Evolutionary conservation across 2,329 filamentous ascomycete species (phyloP).

Genomic region (Zopfia rhizophila): DNA sequence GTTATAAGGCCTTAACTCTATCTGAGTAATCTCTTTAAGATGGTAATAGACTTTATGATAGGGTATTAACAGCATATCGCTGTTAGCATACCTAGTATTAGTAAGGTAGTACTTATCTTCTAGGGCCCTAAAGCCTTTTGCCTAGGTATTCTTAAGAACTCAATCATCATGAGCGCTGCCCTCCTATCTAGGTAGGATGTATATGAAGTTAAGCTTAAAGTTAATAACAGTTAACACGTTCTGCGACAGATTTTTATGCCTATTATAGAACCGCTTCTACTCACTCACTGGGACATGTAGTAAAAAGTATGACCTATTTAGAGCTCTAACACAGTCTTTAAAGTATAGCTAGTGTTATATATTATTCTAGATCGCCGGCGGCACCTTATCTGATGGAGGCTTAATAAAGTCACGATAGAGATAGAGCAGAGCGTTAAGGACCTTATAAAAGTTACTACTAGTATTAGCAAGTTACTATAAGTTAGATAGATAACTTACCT

Average conservation of each 20-base stretch:
- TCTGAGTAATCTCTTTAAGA: background rate
- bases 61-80: too few relatives aligned
- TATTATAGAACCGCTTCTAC: slow-evolving; percentile 3
- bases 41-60: background rate
- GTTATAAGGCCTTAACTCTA: background rate
- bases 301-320: slow-evolving; percentile 3
- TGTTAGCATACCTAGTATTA: too few relatives aligned
- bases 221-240: background rate
- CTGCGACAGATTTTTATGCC: background rate
- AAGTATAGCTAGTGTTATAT: background rate
- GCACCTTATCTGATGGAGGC: too few relatives aligned
- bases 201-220: background rate
- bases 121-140: background rate
- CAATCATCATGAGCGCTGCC: background rate
- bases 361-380: background rate
- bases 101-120: background rate
- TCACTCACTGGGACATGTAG: slow-evolving; percentile 1
- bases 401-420: slow-evolving; percentile 1
- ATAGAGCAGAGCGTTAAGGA: background rate
- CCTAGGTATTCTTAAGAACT: background rate
- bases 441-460: slow-evolving; percentile 4
- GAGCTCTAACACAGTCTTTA: slow-evolving; percentile 6
- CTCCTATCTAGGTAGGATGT: background rate
- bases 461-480: too few relatives aligned
- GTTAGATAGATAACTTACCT: too few relatives aligned